Base-by-base conservation (phyloP, 495 filamentous ascomycete species). In the Lasiosphaeris hirsuta region DNA sequence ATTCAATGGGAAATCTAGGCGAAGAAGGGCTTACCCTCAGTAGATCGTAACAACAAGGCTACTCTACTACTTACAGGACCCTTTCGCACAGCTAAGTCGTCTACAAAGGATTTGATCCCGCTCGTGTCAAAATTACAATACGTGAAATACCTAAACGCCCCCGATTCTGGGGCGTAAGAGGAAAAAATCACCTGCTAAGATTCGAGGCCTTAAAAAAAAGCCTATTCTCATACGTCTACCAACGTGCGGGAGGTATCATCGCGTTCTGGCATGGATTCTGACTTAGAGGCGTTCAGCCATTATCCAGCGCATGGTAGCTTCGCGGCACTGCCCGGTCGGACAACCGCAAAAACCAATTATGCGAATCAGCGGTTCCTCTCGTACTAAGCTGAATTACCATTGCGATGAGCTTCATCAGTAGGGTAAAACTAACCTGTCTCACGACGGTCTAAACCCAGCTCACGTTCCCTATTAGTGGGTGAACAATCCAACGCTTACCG, bases 331-430 rank as follows among this genome's bases (percentile, higher is more conserved):
- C 80, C 80, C 75, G 72, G 79, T 84, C 80, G 72, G 81, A 84
- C 78, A 85, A 78, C 79, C 77, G 79, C 77, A 84, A 81, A 84
- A 84, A 84, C 81, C 78, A 84, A 85, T 83, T 85, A 84, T 85
- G 78, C 81, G 78, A 86, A 84, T 84, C 70, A 80, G 77, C 76
- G 75, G 80, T 85, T 86, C 78, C 80, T 84, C 80, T 84, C 81
- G 77, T 84, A 85, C 79, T 85, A 83, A 85, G 78, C 79, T 81
- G 70, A 83, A 84, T 84, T 85, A 85, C 81, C 76, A 76, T 86
- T 84, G 75, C 76, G 79, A 75, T 70, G 73, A 80, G 75, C n/a
- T 80, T 78, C 71, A 66, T 64, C 71, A 70, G 66, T 69, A 78
- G 75, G 78, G 72, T 74, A 75, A 77, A 69, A 79, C 78, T 70